Base-by-base conservation (phyloP, 2,329 filamentous ascomycete genomes). In the Alternaria brassicicola region DNA sequence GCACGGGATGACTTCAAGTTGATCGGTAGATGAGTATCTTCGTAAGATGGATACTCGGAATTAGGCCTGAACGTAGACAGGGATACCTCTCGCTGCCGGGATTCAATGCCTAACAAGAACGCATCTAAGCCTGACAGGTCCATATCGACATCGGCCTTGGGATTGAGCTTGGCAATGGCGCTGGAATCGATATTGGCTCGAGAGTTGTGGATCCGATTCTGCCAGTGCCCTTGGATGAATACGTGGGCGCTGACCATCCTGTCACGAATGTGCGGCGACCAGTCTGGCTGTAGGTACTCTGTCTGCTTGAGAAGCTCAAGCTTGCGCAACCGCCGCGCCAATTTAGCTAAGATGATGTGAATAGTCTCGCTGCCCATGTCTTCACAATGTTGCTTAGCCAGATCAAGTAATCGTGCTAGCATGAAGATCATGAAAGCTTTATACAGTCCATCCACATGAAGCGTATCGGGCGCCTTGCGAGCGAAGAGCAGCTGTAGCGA, bases 371-470 rank as follows among this genome's bases (percentile, higher is more conserved):
- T 60, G 0, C 72, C 69, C 1, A 48, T 17, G 0, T 21, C 38
- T 8, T 54, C 1, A 45, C 53, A 60, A 9, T 60, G 5, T 0
- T 10, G 9, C 15, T 41, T 52, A 1, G 53, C 59, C 31, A 51
- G 17, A 4, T 49, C 33, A 4, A 67, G 63, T 9, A 63, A 6
- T 84, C 85, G 72, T 83, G 74, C 55, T 68, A 84, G 76, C 62
- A 84, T 73, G 19, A 78, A 82, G 0, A 81, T 43, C 80, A 86
- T 84, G 61, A 83, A 83, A 0, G 66, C 57, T 56, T 88, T 88
- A 72, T 86, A 88, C 55, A 52, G 8, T 6, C 42, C 36, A 3
- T 59, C 25, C 0, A 21, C n/a, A 19, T 45, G 17, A 1, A 28
- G 42, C 1, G 2, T 25, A 1, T 43, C 33, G 4, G 21, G 19